phyloP scores from a whole-genome alignment of 2,329 filamentous ascomycete genomes.

The Rhynchosporium agropyri region DNA sequence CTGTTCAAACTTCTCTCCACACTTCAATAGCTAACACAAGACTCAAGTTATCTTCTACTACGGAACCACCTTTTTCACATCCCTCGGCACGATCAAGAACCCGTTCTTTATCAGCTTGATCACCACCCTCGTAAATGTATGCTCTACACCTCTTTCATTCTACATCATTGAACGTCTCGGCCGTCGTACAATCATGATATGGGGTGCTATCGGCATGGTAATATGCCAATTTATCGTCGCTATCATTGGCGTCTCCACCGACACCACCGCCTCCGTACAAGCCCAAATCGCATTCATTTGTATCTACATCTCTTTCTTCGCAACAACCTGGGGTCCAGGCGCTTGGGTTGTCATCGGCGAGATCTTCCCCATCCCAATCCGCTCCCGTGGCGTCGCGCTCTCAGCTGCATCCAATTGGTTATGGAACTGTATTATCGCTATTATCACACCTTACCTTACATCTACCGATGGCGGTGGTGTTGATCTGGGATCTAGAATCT shows the following conservation, averaged over 20 bases:
- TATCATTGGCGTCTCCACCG: constrained; percentile 54
- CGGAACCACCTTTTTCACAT: constrained; percentile 87
- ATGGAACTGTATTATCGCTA: constrained; percentile 60
- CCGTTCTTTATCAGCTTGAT: constrained; percentile 63
- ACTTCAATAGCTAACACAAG: too few species aligned
- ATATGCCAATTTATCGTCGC: constrained; percentile 86
- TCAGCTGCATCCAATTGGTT: constrained; percentile 90
- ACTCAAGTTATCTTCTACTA: constrained; percentile 74
- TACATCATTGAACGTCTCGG: constrained; percentile 83
- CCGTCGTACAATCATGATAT: constrained; percentile 77
- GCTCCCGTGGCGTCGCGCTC: constrained; percentile 78
- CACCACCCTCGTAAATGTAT: constrained; percentile 70
- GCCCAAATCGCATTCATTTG: constrained; percentile 60
- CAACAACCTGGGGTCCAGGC: constrained; percentile 72
- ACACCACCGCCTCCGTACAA: constrained; percentile 63
- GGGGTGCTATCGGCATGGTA: constrained; percentile 79
- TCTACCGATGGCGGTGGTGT: constrained; percentile 24
- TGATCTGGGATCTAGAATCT: constrained; percentile 43
- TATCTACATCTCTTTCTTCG: constrained; percentile 87
- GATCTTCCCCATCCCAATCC: constrained; percentile 82
- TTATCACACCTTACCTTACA: constrained; percentile 31
- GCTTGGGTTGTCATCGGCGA: constrained; percentile 85
- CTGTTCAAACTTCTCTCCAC: too few species aligned
- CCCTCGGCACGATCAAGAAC: constrained; percentile 72
- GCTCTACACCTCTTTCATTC: constrained; percentile 79